Evolutionary conservation across 2,329 filamentous ascomycete genomes (phyloP), one percentile per base, ranked within the genome.

Genomic region (Phialophora verrucosa): DNA sequence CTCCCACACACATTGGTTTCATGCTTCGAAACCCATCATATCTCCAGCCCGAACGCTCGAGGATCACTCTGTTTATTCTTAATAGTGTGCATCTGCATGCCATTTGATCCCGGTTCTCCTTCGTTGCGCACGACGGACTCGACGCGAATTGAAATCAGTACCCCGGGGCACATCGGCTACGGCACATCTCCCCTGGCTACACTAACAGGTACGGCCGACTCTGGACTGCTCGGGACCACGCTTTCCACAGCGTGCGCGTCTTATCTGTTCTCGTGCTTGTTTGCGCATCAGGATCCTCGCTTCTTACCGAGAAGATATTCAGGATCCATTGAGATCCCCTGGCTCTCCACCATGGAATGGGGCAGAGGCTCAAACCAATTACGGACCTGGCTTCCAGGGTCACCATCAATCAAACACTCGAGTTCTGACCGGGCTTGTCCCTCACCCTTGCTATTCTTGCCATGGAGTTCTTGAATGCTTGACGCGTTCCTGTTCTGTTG

Each of bases 21-120:
- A 64, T 55, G 42, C 55, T 59, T 62, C 61, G 59, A 50, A 62
- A 60, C 60, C 54, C 49, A 47, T 60, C 47, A 63, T 63, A 63
- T 66, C 65, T 49, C 59, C 63, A 35, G 25, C 50, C 35, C 51
- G 29, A 60, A 11, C 42, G 47, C 59, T 38, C 42, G 27, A 64
- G 56, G 55, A 58, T 50, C 47, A 35, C 27, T 53, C 31, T 38
- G 31, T 38, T 38, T 53, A 53, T 51, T 53, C 57, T 64, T 66
- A 63, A 66, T 56, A 60, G 61, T 53, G 64, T 65, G 60, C 63
- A 17, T 53, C 49, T 63, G 59, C 61, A 35, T 54, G 8, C 42
- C 25, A 63, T 68, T 57, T 55, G 66, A 59, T 65, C 54, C 64
- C 63, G 60, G 61, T 56, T 50, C 58, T 64, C 44, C 58, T 17